These are phyloP conservation scores for Dipteronia sinensis DNA, from an alignment of 345 rosid species.

Conservation along the genomic window DNA sequence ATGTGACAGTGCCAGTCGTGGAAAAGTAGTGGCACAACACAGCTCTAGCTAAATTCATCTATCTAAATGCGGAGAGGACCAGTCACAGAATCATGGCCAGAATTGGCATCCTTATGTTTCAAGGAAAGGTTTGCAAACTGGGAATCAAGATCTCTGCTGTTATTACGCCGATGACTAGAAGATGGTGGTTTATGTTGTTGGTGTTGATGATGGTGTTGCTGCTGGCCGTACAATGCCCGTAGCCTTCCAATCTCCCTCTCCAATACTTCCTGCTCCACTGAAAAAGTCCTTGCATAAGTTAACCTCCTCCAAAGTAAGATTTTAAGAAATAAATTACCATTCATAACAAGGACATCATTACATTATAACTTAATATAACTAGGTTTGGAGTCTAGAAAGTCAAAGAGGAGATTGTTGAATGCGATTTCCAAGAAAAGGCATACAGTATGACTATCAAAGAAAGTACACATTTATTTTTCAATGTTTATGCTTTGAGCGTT, in stretches of 20 bases:
- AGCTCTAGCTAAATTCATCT: constrained; percentile 25
- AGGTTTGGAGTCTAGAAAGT: background rate
- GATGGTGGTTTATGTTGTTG: constrained; percentile 58
- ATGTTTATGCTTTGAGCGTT: background rate
- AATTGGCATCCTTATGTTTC: constrained; percentile 64
- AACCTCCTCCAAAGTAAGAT: constrained; percentile 7
- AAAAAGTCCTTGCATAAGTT: constrained; percentile 18
- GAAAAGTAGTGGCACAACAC: constrained; percentile 25
- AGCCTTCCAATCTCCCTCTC: constrained; percentile 95
- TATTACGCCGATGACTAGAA: constrained; percentile 66
- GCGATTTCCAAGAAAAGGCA: background rate
- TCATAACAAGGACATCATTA: background rate
- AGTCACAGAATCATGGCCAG: constrained; percentile 62
- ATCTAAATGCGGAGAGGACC: constrained; percentile 66
- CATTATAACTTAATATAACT: background rate
- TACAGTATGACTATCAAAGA: background rate
- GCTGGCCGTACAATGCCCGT: constrained; percentile 43
- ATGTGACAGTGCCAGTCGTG: constrained; percentile 11
- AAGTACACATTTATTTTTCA: background rate
- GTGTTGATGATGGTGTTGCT: constrained; percentile 63
- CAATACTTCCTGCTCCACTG: constrained; percentile 98
- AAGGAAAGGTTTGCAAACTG: constrained; percentile 83
- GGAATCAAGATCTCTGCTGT: constrained; percentile 86
- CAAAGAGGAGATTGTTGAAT: background rate
- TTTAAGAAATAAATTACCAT: background rate